phyloP scores from a whole-genome alignment of 352 stramenopile species.

The Lagenidium sp. region DNA sequence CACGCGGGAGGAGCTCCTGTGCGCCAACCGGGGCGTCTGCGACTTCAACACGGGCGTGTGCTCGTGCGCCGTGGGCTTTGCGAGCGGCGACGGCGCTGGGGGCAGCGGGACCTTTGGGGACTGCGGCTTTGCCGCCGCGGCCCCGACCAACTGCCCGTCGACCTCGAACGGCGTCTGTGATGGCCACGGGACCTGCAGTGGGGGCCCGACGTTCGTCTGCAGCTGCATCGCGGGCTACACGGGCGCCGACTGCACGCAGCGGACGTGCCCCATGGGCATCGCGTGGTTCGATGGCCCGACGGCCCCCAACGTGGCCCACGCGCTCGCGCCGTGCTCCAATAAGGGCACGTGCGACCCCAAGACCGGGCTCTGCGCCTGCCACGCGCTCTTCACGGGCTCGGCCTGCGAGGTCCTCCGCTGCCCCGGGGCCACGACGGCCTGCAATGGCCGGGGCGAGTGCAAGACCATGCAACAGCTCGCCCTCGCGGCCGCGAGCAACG shows the following conservation, averaged over 20 bases:
- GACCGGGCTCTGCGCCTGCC: constrained; percentile 52
- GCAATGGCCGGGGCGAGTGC: constrained; percentile 66
- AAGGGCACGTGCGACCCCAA: constrained; percentile 39
- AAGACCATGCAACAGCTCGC: constrained; percentile 68
- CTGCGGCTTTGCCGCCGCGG: constrained; percentile 26
- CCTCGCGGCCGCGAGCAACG: constrained; percentile 20
- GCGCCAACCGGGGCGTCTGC: constrained; percentile 76
- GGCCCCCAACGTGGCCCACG: constrained; percentile 36
- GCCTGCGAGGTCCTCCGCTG: constrained; percentile 65
- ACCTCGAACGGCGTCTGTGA: constrained; percentile 28
- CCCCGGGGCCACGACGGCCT: constrained; percentile 21
- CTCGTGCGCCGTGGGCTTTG: constrained; percentile 50
- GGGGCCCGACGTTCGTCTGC: constrained; percentile 36
- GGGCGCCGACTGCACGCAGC: constrained; percentile 43
- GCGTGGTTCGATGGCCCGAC: constrained; percentile 68
- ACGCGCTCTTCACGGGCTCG: constrained; percentile 60
- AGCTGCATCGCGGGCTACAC: constrained; percentile 49
- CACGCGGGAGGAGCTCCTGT: constrained; percentile 56
- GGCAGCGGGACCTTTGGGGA: constrained; percentile 24
- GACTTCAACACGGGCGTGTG: constrained; percentile 57
- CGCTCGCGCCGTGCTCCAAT: constrained; percentile 38
- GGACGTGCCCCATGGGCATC: constrained; percentile 33
- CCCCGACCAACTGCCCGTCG: constrained; percentile 22
- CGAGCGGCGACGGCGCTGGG: constrained; percentile 42
- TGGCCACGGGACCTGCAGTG: constrained; percentile 34